Conservation (phyloP, 2,329 filamentous ascomycete species). For the Paecilomyces fulvus region DNA sequence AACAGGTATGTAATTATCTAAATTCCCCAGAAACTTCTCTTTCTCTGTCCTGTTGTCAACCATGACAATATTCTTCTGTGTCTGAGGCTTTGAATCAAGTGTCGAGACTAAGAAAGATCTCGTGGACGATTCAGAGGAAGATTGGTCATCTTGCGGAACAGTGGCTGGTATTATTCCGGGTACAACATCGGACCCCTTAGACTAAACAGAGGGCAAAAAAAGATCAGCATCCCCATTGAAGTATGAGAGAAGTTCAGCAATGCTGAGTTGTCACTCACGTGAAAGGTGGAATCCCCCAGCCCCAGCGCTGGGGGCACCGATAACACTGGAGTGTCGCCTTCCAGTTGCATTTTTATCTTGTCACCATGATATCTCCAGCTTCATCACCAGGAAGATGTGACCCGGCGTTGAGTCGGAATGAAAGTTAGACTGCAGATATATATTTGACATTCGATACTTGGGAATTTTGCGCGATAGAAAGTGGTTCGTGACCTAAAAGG, state of each 20-base stretch:
- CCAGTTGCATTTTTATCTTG: not conserved
- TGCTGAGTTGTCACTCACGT: not conserved
- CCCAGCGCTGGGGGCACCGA: not conserved
- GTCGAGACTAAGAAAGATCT: not conserved
- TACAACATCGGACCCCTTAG: not conserved
- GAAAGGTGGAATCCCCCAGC: not conserved
- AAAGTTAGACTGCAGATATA: not conserved
- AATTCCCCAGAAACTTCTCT: constrained; percentile 6
- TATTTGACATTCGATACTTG: not conserved
- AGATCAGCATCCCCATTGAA: not conserved
- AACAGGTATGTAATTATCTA: constrained; percentile 21
- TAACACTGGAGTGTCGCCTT: not conserved
- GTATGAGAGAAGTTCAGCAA: not conserved
- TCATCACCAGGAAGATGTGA: not conserved
- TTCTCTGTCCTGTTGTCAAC: constrained; percentile 4
- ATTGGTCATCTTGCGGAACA: not conserved
- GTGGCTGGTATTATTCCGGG: not conserved
- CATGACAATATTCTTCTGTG: not conserved
- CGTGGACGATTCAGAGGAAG: not conserved
- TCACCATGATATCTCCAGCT: not conserved
- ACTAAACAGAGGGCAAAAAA: not conserved
- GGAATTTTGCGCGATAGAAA: not conserved
- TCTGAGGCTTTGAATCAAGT: not conserved
- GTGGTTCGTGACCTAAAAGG: too few species aligned
- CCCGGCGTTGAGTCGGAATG: too few species aligned